Evolutionary conservation across 768 basidiomycete genomes (phyloP), one percentile per base, ranked within the genome.

Genomic region (Boletus coccyginus): DNA sequence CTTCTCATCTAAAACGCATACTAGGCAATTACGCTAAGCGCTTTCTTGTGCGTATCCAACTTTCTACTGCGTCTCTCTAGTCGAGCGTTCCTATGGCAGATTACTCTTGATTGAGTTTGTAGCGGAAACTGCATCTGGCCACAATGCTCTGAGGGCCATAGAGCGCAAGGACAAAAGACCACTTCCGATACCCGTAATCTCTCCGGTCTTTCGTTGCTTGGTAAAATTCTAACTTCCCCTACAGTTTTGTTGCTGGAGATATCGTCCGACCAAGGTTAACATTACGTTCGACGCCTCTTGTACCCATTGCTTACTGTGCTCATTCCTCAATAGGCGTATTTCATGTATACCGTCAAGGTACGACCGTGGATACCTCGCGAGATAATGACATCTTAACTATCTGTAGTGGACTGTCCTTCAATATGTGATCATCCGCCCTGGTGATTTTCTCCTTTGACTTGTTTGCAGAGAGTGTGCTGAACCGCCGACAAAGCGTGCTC

Each of bases 311-410:
- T 64, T 12, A 70, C 21, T 33, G 27, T 19, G 24, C 44, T 50
- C 40, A 50, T 52, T 21, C 11, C 32, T 55, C 6, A 19, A 27
- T 39, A 90, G 84, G 77, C 87, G 3, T 93, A 95, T 73, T 96
- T 96, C 69, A 90, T 95, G 85, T 87, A 92, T 65, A 86, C 90
- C 11, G 72, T 92, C 68, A 92, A 92, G 77, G 92, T 87, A 61
- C 7, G 72, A 29, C 19, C 4, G 7, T 50, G 19, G n/a, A 45
- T n/a, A 9, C 38, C 29, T 45, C 14, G 8, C 13, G 9, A 51
- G 13, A 39, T 29, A n/a, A 19, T 29, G 11, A 19, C 17, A 56
- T 40, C n/a, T 50, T 32, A 56, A 36, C 21, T 24, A 24, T 56
- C 42, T 52, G 19, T 48, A 92, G 83, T 95, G 92, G 91, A 77